phyloP scores from a whole-genome alignment of 2,329 filamentous ascomycete species.

The Talaromyces sp. region DNA sequence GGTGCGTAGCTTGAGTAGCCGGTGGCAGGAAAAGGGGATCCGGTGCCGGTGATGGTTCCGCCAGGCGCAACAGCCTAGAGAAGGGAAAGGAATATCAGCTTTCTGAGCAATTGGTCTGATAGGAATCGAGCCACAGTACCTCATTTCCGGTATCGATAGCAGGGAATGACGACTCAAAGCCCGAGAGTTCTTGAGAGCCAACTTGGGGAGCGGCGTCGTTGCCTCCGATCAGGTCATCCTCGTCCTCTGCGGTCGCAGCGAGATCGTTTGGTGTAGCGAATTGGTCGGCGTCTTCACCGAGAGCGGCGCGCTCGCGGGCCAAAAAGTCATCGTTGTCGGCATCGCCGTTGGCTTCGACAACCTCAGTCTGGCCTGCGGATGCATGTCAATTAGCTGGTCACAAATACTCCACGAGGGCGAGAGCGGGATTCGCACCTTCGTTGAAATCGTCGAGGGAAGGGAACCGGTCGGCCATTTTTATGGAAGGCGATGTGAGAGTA shows the following conservation, averaged over 20 bases:
- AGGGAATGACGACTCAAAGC: constrained; percentile 87
- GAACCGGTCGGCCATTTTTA: constrained; percentile 69
- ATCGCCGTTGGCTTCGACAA: constrained; percentile 24
- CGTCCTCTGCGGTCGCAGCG: constrained; percentile 54
- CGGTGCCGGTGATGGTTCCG: constrained; percentile 71
- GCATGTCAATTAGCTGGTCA: constrained; percentile 20
- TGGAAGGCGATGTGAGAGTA: background rate
- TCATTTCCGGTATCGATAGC: constrained; percentile 70
- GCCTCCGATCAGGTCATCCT: constrained; percentile 66
- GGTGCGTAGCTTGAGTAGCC: constrained; percentile 50
- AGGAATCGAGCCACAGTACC: constrained; percentile 42
- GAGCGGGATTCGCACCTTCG: constrained; percentile 35
- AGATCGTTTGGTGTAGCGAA: constrained; percentile 73
- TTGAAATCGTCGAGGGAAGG: constrained; percentile 76
- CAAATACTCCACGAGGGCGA: constrained; percentile 11
- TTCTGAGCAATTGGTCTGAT: constrained; percentile 10
- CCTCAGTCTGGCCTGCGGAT: constrained; percentile 29
- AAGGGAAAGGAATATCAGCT: constrained; percentile 8
- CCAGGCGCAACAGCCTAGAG: constrained; percentile 64
- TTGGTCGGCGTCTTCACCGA: constrained; percentile 89
- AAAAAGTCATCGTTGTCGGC: constrained; percentile 78
- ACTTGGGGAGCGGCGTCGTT: constrained; percentile 21
- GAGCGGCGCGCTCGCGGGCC: constrained; percentile 78
- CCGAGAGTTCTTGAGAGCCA: constrained; percentile 44
- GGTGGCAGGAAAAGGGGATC: constrained; percentile 51